Conservation (phyloP, 148 eudicot genomes). For the Tetragonia tetragonoides region DNA sequence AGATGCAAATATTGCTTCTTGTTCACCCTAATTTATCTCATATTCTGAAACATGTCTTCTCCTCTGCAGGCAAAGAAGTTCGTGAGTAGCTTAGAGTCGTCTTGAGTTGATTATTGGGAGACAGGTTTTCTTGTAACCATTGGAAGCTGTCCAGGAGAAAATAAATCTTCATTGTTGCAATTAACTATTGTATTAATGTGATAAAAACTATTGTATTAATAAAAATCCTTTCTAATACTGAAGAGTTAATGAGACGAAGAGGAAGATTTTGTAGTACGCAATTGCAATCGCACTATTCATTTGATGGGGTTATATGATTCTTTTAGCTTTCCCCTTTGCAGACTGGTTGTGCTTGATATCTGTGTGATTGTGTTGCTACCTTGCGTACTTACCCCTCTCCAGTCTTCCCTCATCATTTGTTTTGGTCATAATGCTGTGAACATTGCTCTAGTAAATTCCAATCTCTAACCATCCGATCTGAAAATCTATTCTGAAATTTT, state of each 20-base stretch:
- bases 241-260: background rate
- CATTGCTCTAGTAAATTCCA: too few relatives aligned
- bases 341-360: background rate
- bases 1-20: background rate
- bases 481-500: too few relatives aligned
- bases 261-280: background rate
- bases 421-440: too few relatives aligned
- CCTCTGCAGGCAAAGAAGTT: slow-evolving; percentile 73
- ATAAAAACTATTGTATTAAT: background rate
- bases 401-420: too few relatives aligned
- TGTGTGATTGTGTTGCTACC: background rate
- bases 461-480: too few relatives aligned
- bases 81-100: slow-evolving; percentile 55
- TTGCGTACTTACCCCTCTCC: too few relatives aligned
- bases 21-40: background rate
- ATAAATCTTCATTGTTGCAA: background rate
- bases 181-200: background rate
- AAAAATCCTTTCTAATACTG: background rate
- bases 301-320: background rate
- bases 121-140: slow-evolving; percentile 19
- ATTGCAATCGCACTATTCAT: background rate
- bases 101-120: slow-evolving; percentile 27
- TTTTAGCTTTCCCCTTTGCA: background rate
- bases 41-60: background rate
- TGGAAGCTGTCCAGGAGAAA: background rate